Percentiles rank a stretch among this genome's conserved stretches.
Conservation (phyloP, 148 eudicot species). For the Rheum nobile region DNA sequence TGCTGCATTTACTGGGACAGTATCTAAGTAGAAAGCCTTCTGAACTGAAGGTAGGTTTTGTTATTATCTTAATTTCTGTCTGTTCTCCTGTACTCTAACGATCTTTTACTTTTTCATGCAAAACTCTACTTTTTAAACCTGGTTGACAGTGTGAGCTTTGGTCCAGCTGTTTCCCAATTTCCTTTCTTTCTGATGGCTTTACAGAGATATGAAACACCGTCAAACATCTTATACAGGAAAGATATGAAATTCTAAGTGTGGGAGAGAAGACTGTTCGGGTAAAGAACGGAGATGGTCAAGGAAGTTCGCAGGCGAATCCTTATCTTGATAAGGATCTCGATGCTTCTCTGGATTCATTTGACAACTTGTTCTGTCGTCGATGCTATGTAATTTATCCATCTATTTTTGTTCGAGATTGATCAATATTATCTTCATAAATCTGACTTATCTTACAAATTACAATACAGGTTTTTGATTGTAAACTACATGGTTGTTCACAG, state of each 20-base stretch:
- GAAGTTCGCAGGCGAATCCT: constrained; percentile 28
- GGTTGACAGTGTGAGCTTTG: constrained; percentile 52
- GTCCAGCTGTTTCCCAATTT: constrained; percentile 78
- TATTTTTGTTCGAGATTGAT: neutral
- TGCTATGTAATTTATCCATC: constrained; percentile 55
- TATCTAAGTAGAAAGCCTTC: constrained; percentile 62
- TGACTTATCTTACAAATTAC: constrained; percentile 13
- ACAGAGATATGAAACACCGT: constrained; percentile 82
- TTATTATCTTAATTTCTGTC: neutral
- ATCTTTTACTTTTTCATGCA: constrained; percentile 4
- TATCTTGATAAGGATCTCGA: constrained; percentile 84
- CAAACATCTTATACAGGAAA: constrained; percentile 96
- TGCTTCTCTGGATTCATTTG: constrained; percentile 93
- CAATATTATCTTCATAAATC: constrained; percentile 1
- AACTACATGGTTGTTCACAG: constrained; percentile 96
- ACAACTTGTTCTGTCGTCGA: constrained; percentile 90
- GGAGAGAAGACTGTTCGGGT: constrained; percentile 28
- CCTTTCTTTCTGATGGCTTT: constrained; percentile 55
- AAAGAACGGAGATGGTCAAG: constrained; percentile 27
- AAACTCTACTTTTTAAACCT: constrained; percentile 21
- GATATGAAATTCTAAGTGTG: constrained; percentile 64
- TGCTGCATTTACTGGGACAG: constrained; percentile 62
- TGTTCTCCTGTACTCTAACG: constrained; percentile 7
- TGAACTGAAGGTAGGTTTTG: constrained; percentile 60
- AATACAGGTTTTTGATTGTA: constrained; percentile 91